Evolutionary conservation across 768 basidiomycete species (phyloP).

Genomic region (Porphyrellus cyaneotinctus): DNA sequence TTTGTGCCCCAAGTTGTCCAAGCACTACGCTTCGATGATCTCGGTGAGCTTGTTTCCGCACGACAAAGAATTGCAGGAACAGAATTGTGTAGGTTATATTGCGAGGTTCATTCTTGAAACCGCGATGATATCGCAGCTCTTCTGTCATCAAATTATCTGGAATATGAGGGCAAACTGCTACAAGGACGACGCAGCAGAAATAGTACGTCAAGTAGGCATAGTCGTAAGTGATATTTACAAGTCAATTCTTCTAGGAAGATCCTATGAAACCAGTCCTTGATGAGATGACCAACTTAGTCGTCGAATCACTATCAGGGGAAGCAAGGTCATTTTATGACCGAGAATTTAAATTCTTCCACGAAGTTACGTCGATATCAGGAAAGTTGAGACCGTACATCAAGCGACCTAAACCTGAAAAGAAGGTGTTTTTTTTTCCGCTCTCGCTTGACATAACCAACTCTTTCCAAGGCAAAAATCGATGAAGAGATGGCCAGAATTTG

Average conservation of each 20-base stretch:
- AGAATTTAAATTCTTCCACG: slow-evolving; percentile 93
- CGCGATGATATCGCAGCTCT: slow-evolving; percentile 92
- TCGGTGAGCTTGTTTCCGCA: slow-evolving; percentile 49
- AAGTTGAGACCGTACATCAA: slow-evolving; percentile 97
- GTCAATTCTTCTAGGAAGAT: slow-evolving; percentile 61
- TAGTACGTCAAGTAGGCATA: slow-evolving; percentile 44
- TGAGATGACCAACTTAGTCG: slow-evolving; percentile 73
- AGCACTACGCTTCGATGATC: slow-evolving; percentile 83
- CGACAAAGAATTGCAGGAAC: neutral
- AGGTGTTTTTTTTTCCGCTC: slow-evolving; percentile 43
- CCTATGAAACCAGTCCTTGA: slow-evolving; percentile 97
- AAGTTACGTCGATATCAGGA: slow-evolving; percentile 97
- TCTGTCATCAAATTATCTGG: slow-evolving; percentile 99
- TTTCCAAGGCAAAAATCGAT: slow-evolving; percentile 87
- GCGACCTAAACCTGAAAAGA: slow-evolving; percentile 93
- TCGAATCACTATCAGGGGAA: slow-evolving; percentile 81
- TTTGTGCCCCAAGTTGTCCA: slow-evolving; percentile 99
- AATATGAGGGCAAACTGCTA: slow-evolving; percentile 99
- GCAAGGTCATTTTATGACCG: slow-evolving; percentile 88
- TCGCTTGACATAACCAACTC: neutral
- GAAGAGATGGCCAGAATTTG: slow-evolving; percentile 97
- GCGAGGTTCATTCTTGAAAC: slow-evolving; percentile 95
- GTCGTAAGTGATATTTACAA: neutral
- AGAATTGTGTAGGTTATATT: slow-evolving; percentile 68
- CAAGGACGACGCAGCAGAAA: slow-evolving; percentile 84